These are phyloP conservation scores for Volvox africanus DNA, from an alignment of 139 green algal genomes.

Conservation along the genomic window DNA sequence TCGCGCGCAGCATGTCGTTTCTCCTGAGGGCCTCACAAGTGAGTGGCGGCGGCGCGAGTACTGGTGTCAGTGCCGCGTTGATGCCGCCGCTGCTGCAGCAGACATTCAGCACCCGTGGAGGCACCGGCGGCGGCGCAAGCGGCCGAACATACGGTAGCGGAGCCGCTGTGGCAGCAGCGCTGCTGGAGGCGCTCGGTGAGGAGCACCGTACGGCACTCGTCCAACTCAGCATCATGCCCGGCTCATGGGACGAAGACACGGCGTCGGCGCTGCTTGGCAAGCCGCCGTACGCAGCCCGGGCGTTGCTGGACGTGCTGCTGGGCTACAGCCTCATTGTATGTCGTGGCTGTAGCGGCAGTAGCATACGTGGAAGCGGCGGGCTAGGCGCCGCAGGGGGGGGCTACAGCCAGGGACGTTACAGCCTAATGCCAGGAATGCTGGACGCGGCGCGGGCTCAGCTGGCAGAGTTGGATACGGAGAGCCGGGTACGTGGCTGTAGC, in stretches of 20 bases:
- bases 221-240: constrained; percentile 36
- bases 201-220: constrained; percentile 26
- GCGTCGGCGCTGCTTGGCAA: constrained; percentile 48
- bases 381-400: neutral
- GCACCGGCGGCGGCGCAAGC: neutral
- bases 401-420: constrained; percentile 26
- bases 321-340: constrained; percentile 40
- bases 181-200: neutral
- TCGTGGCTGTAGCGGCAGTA: neutral
- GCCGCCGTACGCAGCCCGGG: constrained; percentile 38
- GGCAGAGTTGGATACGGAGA: constrained; percentile 7
- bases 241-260: constrained; percentile 26
- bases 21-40: neutral
- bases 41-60: neutral
- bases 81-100: constrained; percentile 3
- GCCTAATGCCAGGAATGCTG: constrained; percentile 31
- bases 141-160: constrained; percentile 8
- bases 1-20: constrained; percentile 29
- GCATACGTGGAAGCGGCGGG: neutral
- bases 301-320: constrained; percentile 41
- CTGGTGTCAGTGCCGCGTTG: neutral
- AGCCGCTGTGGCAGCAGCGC: constrained; percentile 22
- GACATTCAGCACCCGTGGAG: neutral
- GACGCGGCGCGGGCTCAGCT: constrained; percentile 3
- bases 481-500: neutral